Base-by-base conservation (phyloP, 129 eudicot species). In the Ambrosia artemisiifolia region DNA sequence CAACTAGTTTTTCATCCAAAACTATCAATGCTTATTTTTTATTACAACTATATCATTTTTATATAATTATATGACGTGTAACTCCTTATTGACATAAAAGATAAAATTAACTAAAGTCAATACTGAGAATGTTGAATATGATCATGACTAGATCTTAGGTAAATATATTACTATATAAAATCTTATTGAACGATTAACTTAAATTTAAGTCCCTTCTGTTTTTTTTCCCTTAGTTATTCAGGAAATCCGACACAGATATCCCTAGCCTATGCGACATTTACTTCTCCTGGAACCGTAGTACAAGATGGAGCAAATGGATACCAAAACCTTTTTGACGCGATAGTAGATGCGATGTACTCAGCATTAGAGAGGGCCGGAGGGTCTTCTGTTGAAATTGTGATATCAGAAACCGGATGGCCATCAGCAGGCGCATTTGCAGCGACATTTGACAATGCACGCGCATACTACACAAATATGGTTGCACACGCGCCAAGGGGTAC, bases 371-470 rank as follows among this genome's bases (percentile, higher is more conserved):
- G 6, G 38, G 67, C 78, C 0, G 71, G 85, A 65, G 81, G 78
- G 44, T 16, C 66, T 46, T 71, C 78, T 0, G 11, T 76, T 11
- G 81, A 76, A 71, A 69, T 81, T 50, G 79, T 81, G 56, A 7
- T 81, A 36, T 81, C 85, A 7, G 79, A 81, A 66, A 81, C 78
- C 2, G 81, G 81, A 38, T 81, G 81, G 85, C 85, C 81, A 32
- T 81, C 85, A 5, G 72, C 17, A 9, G 85, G 79, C 38, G 85
- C 69, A 14, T 70, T 76, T 50, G 81, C 54, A 56, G 81, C 81
- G 57, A 81, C 85, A 53, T 65, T 69, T 18, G 85, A 81, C 0
- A 71, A 76, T 59, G 81, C 85, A 30, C 70, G 71, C 8, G 71
- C 74, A 12, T 76, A 76, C 53, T 49, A 53, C 44, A 71, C 78